Base-by-base conservation (phyloP, 2,329 filamentous ascomycete species). In the Blumeria hordei region DNA sequence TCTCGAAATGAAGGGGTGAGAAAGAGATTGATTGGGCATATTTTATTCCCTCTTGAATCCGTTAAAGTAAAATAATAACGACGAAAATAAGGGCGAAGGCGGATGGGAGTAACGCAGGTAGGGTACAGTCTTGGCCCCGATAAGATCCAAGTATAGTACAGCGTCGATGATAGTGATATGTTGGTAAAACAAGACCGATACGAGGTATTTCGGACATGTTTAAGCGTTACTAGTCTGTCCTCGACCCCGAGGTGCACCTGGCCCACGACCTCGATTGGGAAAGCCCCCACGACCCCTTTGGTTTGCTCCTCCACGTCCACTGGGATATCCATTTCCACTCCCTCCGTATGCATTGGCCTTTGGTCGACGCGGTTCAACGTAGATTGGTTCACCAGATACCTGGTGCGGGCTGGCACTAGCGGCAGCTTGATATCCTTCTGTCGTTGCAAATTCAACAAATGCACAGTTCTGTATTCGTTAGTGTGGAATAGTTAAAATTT, bases 401-500 rank as follows among this genome's bases (percentile, higher is more conserved):
- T 77, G 76, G 70, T 94, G 87, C 37, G 90, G 90, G 71, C 93
- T 96, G 62, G 82, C 83, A 58, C 77, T 77, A 39, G 86, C 75
- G 45, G 92, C 92, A 59, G 85, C 83, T 67, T 86, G 77, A 70
- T 94, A 95, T 50, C 80, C 87, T 55, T 88, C 80, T 21, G 78
- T 67, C 50, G 82, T 84, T 65, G 81, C 83, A 69, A 92, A 98
- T 68, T 98, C 92, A 57, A 95, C 86, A 66, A 96, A 96, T 32
- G 92, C 92, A 65, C 88, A 95, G 75, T 92, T 95, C 90, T 94
- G 65, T 34, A 57, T 51, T 54, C 43, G 16, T 60, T 59, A 60
- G 58, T 60, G 56, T 34, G 12, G 3, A 9, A 32, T 21, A 45
- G 28, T 47, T 32, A 44, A 32, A 49, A 6, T n/a, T 32, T 32